A percentile compares a stretch with the other conserved stretches of the same genome.
phyloP scores from a whole-genome alignment of 768 basidiomycete genomes.

The Lyophyllum decastes region DNA sequence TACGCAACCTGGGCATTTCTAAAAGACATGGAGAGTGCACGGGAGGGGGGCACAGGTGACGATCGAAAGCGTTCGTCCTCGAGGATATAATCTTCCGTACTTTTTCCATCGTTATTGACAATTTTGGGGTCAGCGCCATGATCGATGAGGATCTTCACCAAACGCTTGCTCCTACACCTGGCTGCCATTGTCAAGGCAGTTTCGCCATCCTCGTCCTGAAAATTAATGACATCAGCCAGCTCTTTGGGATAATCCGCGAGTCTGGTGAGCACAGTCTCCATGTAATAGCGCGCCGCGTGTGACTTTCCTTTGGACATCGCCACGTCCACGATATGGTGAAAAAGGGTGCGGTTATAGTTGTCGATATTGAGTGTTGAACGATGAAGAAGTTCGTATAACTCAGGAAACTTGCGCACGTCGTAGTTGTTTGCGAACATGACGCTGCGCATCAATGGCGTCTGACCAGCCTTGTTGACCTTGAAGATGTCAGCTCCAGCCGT shows the following conservation, averaged over 20 bases:
- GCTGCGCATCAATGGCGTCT: conserved; percentile 96
- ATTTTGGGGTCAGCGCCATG: conserved; percentile 97
- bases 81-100: conserved; percentile 96
- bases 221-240: conserved; percentile 96
- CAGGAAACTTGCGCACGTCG: conserved; percentile 97
- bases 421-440: conserved; percentile 99
- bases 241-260: conserved; percentile 94
- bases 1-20: conserved; percentile 68
- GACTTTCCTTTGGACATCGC: conserved; percentile 98
- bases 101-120: conserved; percentile 92
- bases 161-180: conserved; percentile 89
- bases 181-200: conserved; percentile 97
- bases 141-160: conserved; percentile 94
- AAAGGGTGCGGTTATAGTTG: conserved; percentile 94
- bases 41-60: conserved; percentile 79
- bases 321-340: conserved; percentile 97
- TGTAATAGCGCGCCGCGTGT: conserved; percentile 97
- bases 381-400: conserved; percentile 94
- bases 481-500: conserved; percentile 96
- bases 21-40: conserved; percentile 67
- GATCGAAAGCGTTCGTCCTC: conserved; percentile 97
- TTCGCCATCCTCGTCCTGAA: conserved; percentile 98
- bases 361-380: conserved; percentile 99
- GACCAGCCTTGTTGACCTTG: conserved; percentile 93
- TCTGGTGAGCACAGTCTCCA: conserved; percentile 91